Conservation (phyloP, 805 yeast species). For the Ogataea saltuana region DNA sequence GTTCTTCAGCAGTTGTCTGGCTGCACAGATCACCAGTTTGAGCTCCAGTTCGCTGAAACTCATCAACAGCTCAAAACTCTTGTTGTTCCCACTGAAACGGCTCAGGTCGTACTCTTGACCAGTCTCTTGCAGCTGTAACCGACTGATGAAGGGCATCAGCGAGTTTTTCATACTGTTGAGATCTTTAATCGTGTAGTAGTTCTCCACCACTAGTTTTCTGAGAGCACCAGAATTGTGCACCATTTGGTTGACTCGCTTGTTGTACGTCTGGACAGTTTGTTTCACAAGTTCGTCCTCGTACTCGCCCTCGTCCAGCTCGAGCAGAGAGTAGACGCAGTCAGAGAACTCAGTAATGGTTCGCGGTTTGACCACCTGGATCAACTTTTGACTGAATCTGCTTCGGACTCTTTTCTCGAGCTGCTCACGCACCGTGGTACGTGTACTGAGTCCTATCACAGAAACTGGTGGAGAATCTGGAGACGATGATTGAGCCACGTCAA, state of each 20-base stretch:
- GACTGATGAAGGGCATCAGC: conserved; percentile 42
- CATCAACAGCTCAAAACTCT: conserved; percentile 25
- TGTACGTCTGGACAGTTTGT: conserved; percentile 23
- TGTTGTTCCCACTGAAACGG: conserved; percentile 10
- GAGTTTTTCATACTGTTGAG: conserved; percentile 49
- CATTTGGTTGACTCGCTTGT: conserved; percentile 36
- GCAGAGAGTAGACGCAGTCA: conserved; percentile 39
- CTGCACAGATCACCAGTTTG: conserved; percentile 69
- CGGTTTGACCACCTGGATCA: conserved; percentile 60
- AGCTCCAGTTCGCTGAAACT: conserved; percentile 71
- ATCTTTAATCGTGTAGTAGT: conserved; percentile 62
- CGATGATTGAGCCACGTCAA: conserved; percentile 74
- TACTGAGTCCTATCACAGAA: conserved; percentile 77
- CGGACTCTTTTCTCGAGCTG: conserved; percentile 87
- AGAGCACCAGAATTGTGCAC: conserved; percentile 36
- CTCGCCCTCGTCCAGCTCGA: conserved; percentile 20
- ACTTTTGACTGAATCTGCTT: conserved; percentile 82
- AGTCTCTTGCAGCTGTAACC: conserved; percentile 5
- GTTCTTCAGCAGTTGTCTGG: conserved; percentile 64
- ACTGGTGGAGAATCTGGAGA: conserved; percentile 55
- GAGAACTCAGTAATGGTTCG: conserved; percentile 50
- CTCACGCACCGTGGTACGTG: conserved; percentile 75
- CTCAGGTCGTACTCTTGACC: conserved; percentile 5
- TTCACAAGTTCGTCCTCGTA: conserved; percentile 16
- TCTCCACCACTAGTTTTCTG: conserved; percentile 40